These are phyloP conservation scores for Trichoderma cornu-damae DNA, from an alignment of 2,329 filamentous ascomycete species.

Conservation along the genomic window DNA sequence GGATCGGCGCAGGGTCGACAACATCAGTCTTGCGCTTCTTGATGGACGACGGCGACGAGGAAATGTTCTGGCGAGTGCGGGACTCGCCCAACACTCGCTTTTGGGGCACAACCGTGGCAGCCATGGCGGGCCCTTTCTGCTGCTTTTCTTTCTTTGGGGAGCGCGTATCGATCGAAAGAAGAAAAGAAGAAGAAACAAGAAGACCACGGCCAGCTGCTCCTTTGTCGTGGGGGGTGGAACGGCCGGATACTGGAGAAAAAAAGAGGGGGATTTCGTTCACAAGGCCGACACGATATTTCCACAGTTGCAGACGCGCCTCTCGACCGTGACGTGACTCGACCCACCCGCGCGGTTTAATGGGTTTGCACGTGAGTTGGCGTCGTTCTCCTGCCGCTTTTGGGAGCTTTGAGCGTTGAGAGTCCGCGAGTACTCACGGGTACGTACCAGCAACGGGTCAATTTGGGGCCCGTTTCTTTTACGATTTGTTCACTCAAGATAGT, in stretches of 20 bases:
- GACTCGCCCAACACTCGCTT: slow-evolving; percentile 70
- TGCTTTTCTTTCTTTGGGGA: background rate
- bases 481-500: too few species aligned
- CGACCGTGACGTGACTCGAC: slow-evolving; percentile 36
- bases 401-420: too few species aligned
- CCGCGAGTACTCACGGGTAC: too few species aligned
- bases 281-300: slow-evolving; percentile 12
- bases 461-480: too few species aligned
- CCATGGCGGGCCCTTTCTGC: slow-evolving; percentile 35
- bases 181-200: too few species aligned
- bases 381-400: slow-evolving; percentile 19
- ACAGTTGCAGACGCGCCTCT: slow-evolving; percentile 30
- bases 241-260: background rate
- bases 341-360: slow-evolving; percentile 26
- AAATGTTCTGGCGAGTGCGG: slow-evolving; percentile 57
- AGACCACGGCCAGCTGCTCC: background rate
- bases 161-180: background rate
- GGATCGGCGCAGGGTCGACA: slow-evolving; percentile 48
- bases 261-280: background rate
- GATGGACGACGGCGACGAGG: slow-evolving; percentile 50
- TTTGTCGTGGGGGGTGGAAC: slow-evolving; percentile 4
- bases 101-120: slow-evolving; percentile 53
- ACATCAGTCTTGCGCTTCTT: slow-evolving; percentile 84
- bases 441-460: too few species aligned
- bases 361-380: slow-evolving; percentile 31